These are phyloP conservation scores for Bacterosira constricta DNA, from an alignment of 108 stramenopile species.

Conservation along the genomic window DNA sequence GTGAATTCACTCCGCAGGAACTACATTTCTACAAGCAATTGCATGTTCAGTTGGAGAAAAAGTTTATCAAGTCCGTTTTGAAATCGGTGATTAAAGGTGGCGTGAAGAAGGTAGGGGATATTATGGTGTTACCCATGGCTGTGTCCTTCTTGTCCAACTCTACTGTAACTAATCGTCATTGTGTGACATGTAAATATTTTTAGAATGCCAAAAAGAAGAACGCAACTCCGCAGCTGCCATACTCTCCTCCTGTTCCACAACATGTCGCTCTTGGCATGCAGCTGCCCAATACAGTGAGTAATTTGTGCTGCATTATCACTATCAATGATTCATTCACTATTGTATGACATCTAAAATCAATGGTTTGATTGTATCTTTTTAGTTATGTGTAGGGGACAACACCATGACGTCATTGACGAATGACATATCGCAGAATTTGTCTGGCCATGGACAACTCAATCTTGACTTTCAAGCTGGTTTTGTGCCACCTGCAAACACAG, in stretches of 20 bases:
- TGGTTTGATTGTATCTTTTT: background rate
- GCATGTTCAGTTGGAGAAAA: conserved; percentile 26
- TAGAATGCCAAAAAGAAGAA: background rate
- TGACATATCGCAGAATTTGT: too few species aligned
- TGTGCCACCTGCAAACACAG: background rate
- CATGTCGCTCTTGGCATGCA: background rate
- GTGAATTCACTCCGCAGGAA: background rate
- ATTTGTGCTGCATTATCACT: background rate
- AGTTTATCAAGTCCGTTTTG: conserved; percentile 21
- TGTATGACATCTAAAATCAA: background rate
- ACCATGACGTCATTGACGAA: background rate
- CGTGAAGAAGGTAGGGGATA: conserved; percentile 6
- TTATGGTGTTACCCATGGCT: background rate
- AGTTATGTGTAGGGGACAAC: background rate
- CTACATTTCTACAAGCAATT: conserved; percentile 1
- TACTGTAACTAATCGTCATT: too few species aligned
- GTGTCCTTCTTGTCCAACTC: background rate
- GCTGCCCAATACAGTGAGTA: background rate
- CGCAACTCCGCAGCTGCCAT: background rate
- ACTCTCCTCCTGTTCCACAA: background rate
- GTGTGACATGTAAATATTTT: background rate
- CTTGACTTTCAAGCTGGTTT: background rate
- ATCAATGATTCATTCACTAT: background rate
- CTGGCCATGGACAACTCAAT: too few species aligned
- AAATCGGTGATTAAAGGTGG: background rate